Percentiles rank a stretch among this genome's conserved stretches.
These are phyloP conservation scores for Botrytis paeoniae DNA, from an alignment of 2,329 filamentous ascomycete genomes.

Conservation along the genomic window DNA sequence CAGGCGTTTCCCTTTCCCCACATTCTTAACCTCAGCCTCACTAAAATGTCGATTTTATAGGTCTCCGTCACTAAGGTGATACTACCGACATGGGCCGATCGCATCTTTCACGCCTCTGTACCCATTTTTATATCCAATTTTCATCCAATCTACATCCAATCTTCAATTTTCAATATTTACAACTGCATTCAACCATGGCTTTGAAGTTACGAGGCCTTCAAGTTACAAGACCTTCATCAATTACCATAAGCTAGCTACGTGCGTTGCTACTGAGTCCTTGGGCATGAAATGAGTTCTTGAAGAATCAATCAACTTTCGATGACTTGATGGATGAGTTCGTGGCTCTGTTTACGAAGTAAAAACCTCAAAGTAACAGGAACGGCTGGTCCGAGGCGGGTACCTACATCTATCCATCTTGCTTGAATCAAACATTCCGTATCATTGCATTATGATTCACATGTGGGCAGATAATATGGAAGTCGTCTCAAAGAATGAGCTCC, in stretches of 20 bases:
- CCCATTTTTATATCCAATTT: neutral
- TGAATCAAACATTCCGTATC: neutral
- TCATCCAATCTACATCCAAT: neutral
- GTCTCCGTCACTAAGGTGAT: neutral
- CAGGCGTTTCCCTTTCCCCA: conserved; percentile 5
- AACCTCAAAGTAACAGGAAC: neutral
- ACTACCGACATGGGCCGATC: neutral
- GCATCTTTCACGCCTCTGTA: neutral
- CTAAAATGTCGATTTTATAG: neutral
- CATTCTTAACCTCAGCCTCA: conserved; percentile 7
- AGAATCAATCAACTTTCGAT: neutral
- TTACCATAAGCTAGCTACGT: neutral
- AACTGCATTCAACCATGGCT: neutral
- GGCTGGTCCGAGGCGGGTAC: neutral
- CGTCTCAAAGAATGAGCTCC: neutral
- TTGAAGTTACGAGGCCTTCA: neutral
- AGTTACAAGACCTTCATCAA: neutral
- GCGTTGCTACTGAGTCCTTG: neutral
- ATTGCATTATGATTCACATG: neutral
- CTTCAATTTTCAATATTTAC: neutral
- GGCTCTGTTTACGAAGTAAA: neutral
- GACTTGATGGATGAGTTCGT: neutral
- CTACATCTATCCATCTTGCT: neutral
- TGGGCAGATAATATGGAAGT: neutral
- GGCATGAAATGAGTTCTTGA: neutral